Percentiles rank a stretch among this genome's conserved stretches.
These are phyloP conservation scores for Lablab purpureus DNA, from an alignment of 306 rosid genomes.

Conservation along the genomic window DNA sequence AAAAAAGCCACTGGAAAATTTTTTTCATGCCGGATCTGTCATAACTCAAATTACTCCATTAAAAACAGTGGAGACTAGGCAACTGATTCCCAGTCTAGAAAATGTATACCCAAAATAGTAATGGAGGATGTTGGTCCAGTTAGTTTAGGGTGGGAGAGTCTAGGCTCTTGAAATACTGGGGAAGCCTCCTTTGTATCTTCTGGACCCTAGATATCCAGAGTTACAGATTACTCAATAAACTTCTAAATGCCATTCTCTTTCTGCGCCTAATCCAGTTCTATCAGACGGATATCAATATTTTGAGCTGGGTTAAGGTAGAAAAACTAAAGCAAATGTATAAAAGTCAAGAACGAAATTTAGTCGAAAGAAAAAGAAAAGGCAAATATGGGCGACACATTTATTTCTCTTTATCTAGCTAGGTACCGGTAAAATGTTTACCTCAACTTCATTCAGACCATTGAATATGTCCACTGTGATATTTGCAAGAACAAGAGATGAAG, in stretches of 20 bases:
- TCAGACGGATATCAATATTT: not conserved
- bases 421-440: conserved; percentile 58
- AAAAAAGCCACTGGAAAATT: not conserved
- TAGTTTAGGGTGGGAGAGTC: not conserved
- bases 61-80: not conserved
- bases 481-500: conserved; percentile 70
- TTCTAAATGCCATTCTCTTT: not conserved
- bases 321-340: not conserved
- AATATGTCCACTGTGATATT: conserved; percentile 63
- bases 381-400: not conserved
- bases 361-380: not conserved
- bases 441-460: conserved; percentile 67
- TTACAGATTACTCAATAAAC: not conserved
- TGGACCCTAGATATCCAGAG: not conserved
- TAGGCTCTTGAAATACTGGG: not conserved
- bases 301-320: conserved; percentile 8
- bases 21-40: conserved; percentile 2
- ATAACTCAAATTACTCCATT: not conserved
- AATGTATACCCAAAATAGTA: not conserved
- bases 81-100: not conserved
- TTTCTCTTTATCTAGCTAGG: not conserved
- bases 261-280: not conserved
- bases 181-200: not conserved
- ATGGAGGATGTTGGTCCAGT: not conserved
- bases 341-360: not conserved